Conservation (phyloP, 2,329 filamentous ascomycete genomes). For the Catunica adiposa region DNA sequence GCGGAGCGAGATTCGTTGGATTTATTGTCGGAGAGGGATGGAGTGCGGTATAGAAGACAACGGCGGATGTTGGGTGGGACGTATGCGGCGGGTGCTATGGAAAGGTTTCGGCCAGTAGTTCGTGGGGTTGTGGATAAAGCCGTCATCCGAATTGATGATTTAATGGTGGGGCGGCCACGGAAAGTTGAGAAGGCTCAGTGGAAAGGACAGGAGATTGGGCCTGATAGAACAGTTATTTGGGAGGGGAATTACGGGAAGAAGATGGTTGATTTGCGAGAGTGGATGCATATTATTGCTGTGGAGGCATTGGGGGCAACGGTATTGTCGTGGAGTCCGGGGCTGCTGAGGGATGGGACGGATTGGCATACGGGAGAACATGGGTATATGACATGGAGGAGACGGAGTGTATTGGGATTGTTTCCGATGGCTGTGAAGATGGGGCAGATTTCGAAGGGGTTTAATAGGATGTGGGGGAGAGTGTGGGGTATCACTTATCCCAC, state of each 20-base stretch:
- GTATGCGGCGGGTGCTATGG: constrained; percentile 28
- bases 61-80: constrained; percentile 32
- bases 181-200: not conserved
- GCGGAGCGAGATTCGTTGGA: constrained; percentile 30
- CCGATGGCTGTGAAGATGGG: constrained; percentile 25
- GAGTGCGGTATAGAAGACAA: constrained; percentile 31
- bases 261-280: constrained; percentile 33
- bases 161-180: constrained; percentile 18
- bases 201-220: constrained; percentile 4
- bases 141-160: constrained; percentile 22
- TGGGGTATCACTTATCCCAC: constrained; percentile 32
- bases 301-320: constrained; percentile 35
- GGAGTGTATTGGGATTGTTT: constrained; percentile 36
- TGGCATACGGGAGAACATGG: constrained; percentile 31
- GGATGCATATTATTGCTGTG: constrained; percentile 40
- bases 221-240: not conserved
- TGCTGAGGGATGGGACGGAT: constrained; percentile 28
- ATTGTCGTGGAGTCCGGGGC: constrained; percentile 35
- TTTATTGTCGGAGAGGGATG: constrained; percentile 32
- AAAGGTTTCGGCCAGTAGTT: constrained; percentile 26
- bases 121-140: constrained; percentile 25
- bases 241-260: not conserved
- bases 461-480: constrained; percentile 25
- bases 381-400: constrained; percentile 34
- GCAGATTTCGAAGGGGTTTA: constrained; percentile 22